These are phyloP conservation scores for Xylariaceae sp. DNA, from an alignment of 2,329 filamentous ascomycete genomes.

Conservation along the genomic window DNA sequence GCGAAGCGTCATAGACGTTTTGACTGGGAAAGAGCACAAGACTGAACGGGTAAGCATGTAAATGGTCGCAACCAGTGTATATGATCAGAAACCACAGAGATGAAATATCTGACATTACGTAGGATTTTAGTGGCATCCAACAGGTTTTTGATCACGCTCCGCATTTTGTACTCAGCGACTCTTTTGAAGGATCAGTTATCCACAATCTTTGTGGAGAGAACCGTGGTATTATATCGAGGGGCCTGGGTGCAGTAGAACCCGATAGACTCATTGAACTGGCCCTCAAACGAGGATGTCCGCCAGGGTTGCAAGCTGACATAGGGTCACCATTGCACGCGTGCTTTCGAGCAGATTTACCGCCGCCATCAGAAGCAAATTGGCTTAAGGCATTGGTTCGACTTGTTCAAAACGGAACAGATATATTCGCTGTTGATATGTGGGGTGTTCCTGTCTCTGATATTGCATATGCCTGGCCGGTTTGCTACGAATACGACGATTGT, in stretches of 20 bases:
- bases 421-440: neutral
- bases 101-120: neutral
- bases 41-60: neutral
- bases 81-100: too few relatives aligned
- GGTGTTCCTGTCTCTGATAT: neutral
- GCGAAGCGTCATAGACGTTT: neutral
- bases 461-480: neutral
- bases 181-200: neutral
- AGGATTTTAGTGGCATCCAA: neutral
- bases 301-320: neutral
- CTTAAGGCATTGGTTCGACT: neutral
- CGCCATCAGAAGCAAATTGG: neutral
- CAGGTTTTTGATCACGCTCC: neutral
- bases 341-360: neutral
- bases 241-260: neutral
- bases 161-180: neutral
- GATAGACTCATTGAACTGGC: neutral
- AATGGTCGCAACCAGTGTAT: neutral
- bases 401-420: neutral
- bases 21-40: neutral
- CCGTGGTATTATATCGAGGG: neutral
- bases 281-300: conserved; percentile 1
- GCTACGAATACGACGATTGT: neutral
- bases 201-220: neutral
- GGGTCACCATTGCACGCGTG: conserved; percentile 1